These are phyloP conservation scores for Annulohypoxylon truncatum DNA, from an alignment of 2,329 filamentous ascomycete genomes.

Conservation along the genomic window DNA sequence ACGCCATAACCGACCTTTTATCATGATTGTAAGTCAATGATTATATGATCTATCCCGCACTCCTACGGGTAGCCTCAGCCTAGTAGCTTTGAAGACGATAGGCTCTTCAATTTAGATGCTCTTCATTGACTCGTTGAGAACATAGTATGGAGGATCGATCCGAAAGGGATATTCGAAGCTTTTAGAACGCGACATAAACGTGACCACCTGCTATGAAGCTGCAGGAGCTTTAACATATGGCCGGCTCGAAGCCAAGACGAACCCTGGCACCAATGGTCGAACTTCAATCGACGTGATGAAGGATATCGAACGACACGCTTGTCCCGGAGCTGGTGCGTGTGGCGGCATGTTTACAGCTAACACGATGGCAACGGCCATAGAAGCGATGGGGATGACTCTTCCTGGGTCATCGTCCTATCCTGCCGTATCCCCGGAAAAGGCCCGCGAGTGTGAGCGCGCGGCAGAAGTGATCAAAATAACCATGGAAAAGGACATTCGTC, in stretches of 20 bases:
- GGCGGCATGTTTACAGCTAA: constrained; percentile 93
- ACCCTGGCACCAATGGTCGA: constrained; percentile 70
- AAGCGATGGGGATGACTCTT: constrained; percentile 85
- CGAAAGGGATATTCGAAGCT: constrained; percentile 84
- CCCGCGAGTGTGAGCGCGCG: constrained; percentile 85
- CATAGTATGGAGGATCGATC: constrained; percentile 85
- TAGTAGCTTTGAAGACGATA: neutral
- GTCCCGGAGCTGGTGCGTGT: constrained; percentile 79
- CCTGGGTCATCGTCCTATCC: constrained; percentile 88
- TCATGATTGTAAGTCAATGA: constrained; percentile 74
- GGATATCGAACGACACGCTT: constrained; percentile 84
- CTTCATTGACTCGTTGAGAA: neutral
- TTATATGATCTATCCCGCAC: neutral
- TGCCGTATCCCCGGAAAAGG: constrained; percentile 83
- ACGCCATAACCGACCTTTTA: constrained; percentile 87
- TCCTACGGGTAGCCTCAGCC: neutral
- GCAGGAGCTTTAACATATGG: constrained; percentile 85
- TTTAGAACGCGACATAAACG: constrained; percentile 83
- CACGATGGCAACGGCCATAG: constrained; percentile 91
- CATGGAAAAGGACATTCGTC: constrained; percentile 85
- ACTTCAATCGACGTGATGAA: constrained; percentile 82
- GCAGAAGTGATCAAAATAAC: constrained; percentile 82
- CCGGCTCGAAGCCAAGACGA: constrained; percentile 76
- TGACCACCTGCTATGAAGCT: constrained; percentile 89
- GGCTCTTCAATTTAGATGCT: neutral